phyloP scores from a whole-genome alignment of 495 filamentous ascomycete species.

The Neurospora intermedia region DNA sequence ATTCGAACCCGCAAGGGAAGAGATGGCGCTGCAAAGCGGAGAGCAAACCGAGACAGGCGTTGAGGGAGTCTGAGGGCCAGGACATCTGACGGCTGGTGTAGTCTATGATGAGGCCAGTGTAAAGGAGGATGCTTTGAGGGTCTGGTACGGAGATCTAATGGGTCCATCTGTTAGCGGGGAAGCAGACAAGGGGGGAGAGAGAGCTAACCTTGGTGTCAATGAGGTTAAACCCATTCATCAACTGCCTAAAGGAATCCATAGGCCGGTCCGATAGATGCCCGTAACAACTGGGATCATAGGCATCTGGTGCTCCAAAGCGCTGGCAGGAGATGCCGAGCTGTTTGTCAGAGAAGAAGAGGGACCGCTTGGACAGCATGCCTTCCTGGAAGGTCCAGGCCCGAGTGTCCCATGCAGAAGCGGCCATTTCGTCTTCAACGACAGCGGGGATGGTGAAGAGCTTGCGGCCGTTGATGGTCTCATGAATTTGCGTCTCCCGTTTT shows the following conservation, averaged over 20 bases:
- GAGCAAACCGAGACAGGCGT: conserved; percentile 7
- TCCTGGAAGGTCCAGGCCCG: conserved; percentile 16
- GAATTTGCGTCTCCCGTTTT: background rate
- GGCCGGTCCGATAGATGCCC: background rate
- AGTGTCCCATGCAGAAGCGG: conserved; percentile 1
- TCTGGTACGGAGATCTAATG: background rate
- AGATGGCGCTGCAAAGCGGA: background rate
- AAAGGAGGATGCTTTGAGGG: background rate
- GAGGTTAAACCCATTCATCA: background rate
- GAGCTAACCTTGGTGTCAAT: background rate
- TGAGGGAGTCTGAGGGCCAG: conserved; percentile 9
- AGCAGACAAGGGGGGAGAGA: background rate
- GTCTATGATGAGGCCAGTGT: background rate
- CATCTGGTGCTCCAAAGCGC: background rate
- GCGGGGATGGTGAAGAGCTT: conserved; percentile 9
- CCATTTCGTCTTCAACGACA: background rate
- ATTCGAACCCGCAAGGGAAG: conserved; percentile 7
- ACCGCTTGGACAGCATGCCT: conserved; percentile 4
- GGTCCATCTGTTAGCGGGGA: background rate
- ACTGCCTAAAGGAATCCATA: background rate
- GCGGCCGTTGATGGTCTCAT: conserved; percentile 4
- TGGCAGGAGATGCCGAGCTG: conserved; percentile 8
- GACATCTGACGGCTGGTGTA: conserved; percentile 13
- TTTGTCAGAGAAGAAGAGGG: conserved; percentile 4
- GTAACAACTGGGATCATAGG: background rate